phyloP scores from a whole-genome alignment of 192 early-diverging fungal species.

The Podila epigama region DNA sequence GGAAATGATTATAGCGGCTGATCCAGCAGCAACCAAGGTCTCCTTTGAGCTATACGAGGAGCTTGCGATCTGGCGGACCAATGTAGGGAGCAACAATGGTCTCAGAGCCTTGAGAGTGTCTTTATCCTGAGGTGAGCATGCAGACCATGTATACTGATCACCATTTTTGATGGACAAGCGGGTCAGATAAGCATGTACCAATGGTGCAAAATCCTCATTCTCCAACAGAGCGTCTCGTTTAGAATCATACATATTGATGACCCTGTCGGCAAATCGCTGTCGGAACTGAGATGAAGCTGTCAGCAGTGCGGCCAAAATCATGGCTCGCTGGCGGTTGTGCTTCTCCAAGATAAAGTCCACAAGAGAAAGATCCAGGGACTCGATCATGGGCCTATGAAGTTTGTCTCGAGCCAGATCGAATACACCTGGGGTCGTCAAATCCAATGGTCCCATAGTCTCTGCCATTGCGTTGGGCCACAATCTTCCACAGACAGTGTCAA shows the following conservation, averaged over 20 bases:
- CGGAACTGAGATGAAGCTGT: constrained; percentile 10
- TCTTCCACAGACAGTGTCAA: constrained; percentile 23
- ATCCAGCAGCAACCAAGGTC: constrained; percentile 6
- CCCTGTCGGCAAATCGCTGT: constrained; percentile 5
- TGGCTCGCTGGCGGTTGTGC: constrained; percentile 12
- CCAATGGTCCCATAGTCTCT: not conserved
- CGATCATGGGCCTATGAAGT: constrained; percentile 8
- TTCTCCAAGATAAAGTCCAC: constrained; percentile 34
- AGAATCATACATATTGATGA: constrained; percentile 1
- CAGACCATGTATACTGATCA: constrained; percentile 19
- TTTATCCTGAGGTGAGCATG: constrained; percentile 23
- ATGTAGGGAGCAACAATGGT: constrained; percentile 3
- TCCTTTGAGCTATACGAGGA: constrained; percentile 5
- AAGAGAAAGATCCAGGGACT: constrained; percentile 9
- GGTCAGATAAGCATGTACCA: constrained; percentile 30
- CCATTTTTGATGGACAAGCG: constrained; percentile 3
- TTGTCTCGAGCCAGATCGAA: constrained; percentile 28
- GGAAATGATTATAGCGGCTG: constrained; percentile 23
- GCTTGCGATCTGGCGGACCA: constrained; percentile 20
- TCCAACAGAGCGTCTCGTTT: not conserved
- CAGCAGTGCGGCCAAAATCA: constrained; percentile 32
- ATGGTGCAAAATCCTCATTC: constrained; percentile 9
- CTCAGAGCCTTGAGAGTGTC: constrained; percentile 15
- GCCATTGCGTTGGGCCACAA: constrained; percentile 41
- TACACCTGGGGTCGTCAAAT: constrained; percentile 16